phyloP scores from a whole-genome alignment of 2,329 filamentous ascomycete genomes.

The Byssothecium circinans region DNA sequence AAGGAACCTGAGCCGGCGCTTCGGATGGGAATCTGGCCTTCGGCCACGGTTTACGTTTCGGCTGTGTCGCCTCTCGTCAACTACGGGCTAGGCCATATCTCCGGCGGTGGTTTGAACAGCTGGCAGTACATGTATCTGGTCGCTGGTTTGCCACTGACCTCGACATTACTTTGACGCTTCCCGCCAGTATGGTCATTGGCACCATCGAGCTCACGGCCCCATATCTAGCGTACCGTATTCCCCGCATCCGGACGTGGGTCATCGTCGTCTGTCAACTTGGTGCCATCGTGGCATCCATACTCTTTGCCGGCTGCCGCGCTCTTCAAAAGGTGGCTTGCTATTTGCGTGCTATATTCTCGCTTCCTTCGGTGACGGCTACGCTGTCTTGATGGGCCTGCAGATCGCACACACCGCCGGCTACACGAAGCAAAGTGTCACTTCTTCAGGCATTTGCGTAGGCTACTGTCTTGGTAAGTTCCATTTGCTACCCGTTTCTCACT shows the following conservation, averaged over 20 bases:
- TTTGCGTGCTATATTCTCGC: constrained; percentile 56
- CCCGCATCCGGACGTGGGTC: constrained; percentile 33
- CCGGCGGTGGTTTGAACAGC: constrained; percentile 18
- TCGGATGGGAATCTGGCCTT: constrained; percentile 66
- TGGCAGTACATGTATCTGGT: constrained; percentile 41
- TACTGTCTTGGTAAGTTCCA: constrained; percentile 51
- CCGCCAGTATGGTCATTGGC: constrained; percentile 27
- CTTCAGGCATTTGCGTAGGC: constrained; percentile 54
- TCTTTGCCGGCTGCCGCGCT: constrained; percentile 49
- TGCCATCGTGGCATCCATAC: constrained; percentile 46
- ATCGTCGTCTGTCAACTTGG: constrained; percentile 33
- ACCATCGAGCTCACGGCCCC: constrained; percentile 27
- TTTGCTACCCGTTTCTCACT: not conserved
- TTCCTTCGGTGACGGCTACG: constrained; percentile 52
- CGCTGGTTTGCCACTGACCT: constrained; percentile 32
- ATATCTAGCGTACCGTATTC: constrained; percentile 27
- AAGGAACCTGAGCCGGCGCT: constrained; percentile 62
- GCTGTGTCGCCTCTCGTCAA: constrained; percentile 32
- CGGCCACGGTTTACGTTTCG: constrained; percentile 51
- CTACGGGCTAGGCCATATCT: constrained; percentile 37
- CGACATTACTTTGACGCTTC: constrained; percentile 24
- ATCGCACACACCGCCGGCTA: constrained; percentile 57
- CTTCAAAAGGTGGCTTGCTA: constrained; percentile 48
- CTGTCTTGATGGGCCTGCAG: constrained; percentile 54
- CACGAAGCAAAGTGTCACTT: constrained; percentile 53